Percentiles rank a stretch among this genome's conserved stretches.
Conservation (phyloP, 148 eudicot species). For the Cornus suecica region DNA sequence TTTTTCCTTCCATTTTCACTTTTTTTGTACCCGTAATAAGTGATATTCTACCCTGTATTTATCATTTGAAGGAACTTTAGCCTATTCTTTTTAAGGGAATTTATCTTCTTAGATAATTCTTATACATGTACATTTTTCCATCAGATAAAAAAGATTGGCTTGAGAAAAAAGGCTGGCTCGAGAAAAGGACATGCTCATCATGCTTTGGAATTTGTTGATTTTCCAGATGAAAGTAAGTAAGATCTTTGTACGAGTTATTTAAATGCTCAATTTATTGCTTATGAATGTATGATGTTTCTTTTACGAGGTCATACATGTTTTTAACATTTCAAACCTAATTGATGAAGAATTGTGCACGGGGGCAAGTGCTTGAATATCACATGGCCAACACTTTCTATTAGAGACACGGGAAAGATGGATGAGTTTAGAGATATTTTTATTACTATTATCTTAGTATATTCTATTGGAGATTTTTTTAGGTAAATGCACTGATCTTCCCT, state of each 20-base stretch:
- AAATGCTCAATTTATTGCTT: not conserved
- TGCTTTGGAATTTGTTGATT: slow-evolving; percentile 25
- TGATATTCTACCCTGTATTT: not conserved
- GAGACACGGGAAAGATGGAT: too few relatives aligned
- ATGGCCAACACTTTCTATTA: too few relatives aligned
- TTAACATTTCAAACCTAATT: not conserved
- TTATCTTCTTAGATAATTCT: not conserved
- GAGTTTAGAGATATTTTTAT: too few relatives aligned
- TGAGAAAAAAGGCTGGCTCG: not conserved
- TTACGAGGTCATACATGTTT: not conserved
- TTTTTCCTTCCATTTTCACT: not conserved
- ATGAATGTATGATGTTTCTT: not conserved
- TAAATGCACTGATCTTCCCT: too few relatives aligned
- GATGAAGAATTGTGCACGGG: too few relatives aligned
- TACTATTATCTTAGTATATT: too few relatives aligned
- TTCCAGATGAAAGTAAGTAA: slow-evolving; percentile 27
- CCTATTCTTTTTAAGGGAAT: not conserved
- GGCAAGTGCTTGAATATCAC: too few relatives aligned
- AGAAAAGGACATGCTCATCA: not conserved
- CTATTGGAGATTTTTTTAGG: too few relatives aligned
- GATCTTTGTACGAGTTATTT: not conserved
- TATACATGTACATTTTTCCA: not conserved
- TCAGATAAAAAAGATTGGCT: slow-evolving; percentile 15
- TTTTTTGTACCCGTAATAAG: not conserved
- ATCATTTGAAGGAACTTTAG: slow-evolving; percentile 3